A percentile compares a stretch with the other conserved stretches of the same genome.
These are phyloP conservation scores for Erysimum pusillum DNA, from an alignment of 441 rosid genomes.

Conservation along the genomic window DNA sequence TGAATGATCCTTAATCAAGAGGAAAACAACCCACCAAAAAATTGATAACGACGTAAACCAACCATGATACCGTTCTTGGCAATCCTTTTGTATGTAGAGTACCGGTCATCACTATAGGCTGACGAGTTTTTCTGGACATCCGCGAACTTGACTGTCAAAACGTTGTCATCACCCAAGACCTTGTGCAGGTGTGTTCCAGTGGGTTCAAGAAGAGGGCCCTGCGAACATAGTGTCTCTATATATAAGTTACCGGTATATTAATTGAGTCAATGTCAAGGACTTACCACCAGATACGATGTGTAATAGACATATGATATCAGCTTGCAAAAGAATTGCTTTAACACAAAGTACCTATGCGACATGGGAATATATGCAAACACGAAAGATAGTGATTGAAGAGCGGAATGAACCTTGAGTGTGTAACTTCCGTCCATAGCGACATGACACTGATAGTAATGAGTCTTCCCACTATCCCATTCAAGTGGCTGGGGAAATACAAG, in stretches of 20 bases:
- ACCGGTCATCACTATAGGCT: slow-evolving; percentile 10
- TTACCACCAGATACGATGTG: too few relatives aligned
- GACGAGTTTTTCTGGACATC: too few relatives aligned
- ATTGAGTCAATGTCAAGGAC: not conserved
- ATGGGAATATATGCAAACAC: not conserved
- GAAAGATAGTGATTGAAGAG: not conserved
- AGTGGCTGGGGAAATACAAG: slow-evolving; percentile 47
- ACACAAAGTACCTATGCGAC: not conserved
- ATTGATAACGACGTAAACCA: slow-evolving; percentile 69
- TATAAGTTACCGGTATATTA: slow-evolving; percentile 1
- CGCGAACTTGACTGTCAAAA: slow-evolving; percentile 66
- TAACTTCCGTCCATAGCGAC: slow-evolving; percentile 53
- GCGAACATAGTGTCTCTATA: slow-evolving; percentile 17
- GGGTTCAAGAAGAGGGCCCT: slow-evolving; percentile 66
- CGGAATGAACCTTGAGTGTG: slow-evolving; percentile 67
- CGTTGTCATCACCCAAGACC: slow-evolving; percentile 79
- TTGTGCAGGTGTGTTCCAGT: slow-evolving; percentile 67
- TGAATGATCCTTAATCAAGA: not conserved
- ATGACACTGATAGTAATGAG: slow-evolving; percentile 64
- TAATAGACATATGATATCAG: not conserved
- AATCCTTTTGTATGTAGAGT: slow-evolving; percentile 45
- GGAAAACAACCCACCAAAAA: slow-evolving; percentile 67
- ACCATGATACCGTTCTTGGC: slow-evolving; percentile 66
- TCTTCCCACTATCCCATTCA: slow-evolving; percentile 61
- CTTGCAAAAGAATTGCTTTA: not conserved